phyloP scores from a whole-genome alignment of 257 asterid genomes.

The Salvia hispanica region DNA sequence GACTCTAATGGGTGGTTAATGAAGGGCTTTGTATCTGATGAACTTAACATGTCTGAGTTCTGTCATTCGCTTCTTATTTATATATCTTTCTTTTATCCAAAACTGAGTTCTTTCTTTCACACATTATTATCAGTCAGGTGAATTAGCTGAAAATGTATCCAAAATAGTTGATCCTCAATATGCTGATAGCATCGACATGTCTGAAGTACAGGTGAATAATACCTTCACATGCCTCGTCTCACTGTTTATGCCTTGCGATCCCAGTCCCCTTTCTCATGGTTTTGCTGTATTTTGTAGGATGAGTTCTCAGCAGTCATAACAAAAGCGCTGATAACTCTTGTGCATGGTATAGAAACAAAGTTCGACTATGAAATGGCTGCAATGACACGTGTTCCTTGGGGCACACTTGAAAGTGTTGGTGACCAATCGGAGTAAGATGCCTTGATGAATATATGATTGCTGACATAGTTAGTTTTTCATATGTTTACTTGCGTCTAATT shows the following conservation, averaged over 20 bases:
- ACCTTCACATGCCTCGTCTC: slow-evolving; percentile 21
- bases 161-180: slow-evolving; percentile 79
- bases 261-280: slow-evolving; percentile 11
- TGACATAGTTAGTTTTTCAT: slow-evolving; percentile 18
- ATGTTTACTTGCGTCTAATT: slow-evolving; percentile 37
- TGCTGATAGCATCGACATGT: slow-evolving; percentile 82
- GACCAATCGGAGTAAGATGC: slow-evolving; percentile 94
- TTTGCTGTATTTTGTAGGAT: slow-evolving; percentile 59
- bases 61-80: slow-evolving; percentile 20
- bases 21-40: slow-evolving; percentile 8
- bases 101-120: slow-evolving; percentile 17
- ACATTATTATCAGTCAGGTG: slow-evolving; percentile 67
- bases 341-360: slow-evolving; percentile 92
- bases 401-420: slow-evolving; percentile 97
- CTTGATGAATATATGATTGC: slow-evolving; percentile 23
- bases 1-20: slow-evolving; percentile 11
- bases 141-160: slow-evolving; percentile 94
- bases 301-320: slow-evolving; percentile 98
- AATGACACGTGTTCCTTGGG: slow-evolving; percentile 99
- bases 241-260: not conserved
- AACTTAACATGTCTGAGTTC: slow-evolving; percentile 18
- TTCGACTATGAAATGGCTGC: slow-evolving; percentile 95
- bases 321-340: slow-evolving; percentile 84
- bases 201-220: slow-evolving; percentile 86
- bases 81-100: slow-evolving; percentile 15